A percentile compares a stretch with the other conserved stretches of the same genome.
Conservation (phyloP, 2,329 filamentous ascomycete genomes). For the Tricladium varicosporioides region DNA sequence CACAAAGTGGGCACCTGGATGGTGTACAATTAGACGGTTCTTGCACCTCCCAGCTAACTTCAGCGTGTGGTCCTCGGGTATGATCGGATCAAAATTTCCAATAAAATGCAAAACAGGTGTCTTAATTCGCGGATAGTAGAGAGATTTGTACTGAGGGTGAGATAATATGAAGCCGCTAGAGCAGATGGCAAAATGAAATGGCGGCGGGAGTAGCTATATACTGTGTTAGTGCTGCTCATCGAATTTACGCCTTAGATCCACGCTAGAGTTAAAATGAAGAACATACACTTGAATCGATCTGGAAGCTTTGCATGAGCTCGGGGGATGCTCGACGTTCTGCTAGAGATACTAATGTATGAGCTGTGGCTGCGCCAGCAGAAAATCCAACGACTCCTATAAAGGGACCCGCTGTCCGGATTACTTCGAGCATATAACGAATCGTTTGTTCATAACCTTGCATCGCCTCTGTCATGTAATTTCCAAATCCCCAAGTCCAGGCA, state of each 20-base stretch:
- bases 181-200: conserved; percentile 6
- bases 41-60: conserved; percentile 7
- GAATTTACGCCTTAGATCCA: conserved; percentile 1
- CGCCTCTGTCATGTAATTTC: conserved; percentile 8
- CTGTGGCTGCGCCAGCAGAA: conserved; percentile 5
- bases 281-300: conserved; percentile 5
- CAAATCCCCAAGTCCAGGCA: background rate
- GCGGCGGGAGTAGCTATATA: conserved; percentile 4
- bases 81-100: conserved; percentile 1
- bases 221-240: background rate
- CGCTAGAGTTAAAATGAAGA: conserved; percentile 3
- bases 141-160: conserved; percentile 6
- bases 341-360: conserved; percentile 8
- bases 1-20: conserved; percentile 2
- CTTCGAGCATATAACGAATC: too few relatives aligned
- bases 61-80: background rate
- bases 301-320: conserved; percentile 4
- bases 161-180: conserved; percentile 7
- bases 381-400: conserved; percentile 10
- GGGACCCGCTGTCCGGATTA: conserved; percentile 6
- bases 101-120: conserved; percentile 7
- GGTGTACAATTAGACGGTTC: conserved; percentile 2
- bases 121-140: conserved; percentile 1
- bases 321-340: conserved; percentile 2
- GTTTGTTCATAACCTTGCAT: conserved; percentile 5